phyloP scores from a whole-genome alignment of 2,329 filamentous ascomycete species.

The Geosmithia flava region DNA sequence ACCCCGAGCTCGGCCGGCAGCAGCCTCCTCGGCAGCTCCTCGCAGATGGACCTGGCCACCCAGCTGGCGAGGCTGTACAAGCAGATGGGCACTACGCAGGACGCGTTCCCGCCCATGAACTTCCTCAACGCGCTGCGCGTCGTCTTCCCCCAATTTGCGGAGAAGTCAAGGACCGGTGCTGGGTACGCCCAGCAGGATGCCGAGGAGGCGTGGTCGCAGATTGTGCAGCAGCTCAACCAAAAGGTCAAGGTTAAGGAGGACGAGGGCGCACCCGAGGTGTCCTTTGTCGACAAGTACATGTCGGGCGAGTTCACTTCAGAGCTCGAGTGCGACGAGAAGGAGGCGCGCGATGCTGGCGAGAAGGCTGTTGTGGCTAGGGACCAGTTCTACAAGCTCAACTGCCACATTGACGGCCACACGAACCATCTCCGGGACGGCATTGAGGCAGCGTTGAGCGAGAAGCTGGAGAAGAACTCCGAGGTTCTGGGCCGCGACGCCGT shows the following conservation, averaged over 20 bases:
- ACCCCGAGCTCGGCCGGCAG: constrained; percentile 11
- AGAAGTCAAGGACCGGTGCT: constrained; percentile 68
- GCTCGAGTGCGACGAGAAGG: constrained; percentile 73
- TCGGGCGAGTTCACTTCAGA: constrained; percentile 66
- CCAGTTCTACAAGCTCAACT: constrained; percentile 83
- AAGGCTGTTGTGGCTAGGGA: constrained; percentile 56
- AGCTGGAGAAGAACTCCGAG: constrained; percentile 81
- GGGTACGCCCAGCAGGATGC: constrained; percentile 97
- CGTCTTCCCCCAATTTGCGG: constrained; percentile 84
- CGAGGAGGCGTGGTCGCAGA: constrained; percentile 96
- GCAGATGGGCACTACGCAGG: constrained; percentile 79
- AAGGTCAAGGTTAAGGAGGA: constrained; percentile 57
- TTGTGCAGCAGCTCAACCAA: constrained; percentile 69
- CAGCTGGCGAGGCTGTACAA: constrained; percentile 76
- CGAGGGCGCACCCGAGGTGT: constrained; percentile 36
- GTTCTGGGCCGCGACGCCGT: constrained; percentile 63
- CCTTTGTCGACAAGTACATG: constrained; percentile 87
- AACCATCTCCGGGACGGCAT: constrained; percentile 91
- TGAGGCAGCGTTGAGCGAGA: constrained; percentile 66
- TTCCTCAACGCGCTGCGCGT: constrained; percentile 73
- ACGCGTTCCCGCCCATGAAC: constrained; percentile 69
- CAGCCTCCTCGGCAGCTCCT: constrained; percentile 28
- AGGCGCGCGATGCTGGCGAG: constrained; percentile 64
- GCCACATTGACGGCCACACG: constrained; percentile 77
- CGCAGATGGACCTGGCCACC: constrained; percentile 57